Conservation (phyloP, 192 early-diverging fungal species). For the Coemansia sp. region DNA sequence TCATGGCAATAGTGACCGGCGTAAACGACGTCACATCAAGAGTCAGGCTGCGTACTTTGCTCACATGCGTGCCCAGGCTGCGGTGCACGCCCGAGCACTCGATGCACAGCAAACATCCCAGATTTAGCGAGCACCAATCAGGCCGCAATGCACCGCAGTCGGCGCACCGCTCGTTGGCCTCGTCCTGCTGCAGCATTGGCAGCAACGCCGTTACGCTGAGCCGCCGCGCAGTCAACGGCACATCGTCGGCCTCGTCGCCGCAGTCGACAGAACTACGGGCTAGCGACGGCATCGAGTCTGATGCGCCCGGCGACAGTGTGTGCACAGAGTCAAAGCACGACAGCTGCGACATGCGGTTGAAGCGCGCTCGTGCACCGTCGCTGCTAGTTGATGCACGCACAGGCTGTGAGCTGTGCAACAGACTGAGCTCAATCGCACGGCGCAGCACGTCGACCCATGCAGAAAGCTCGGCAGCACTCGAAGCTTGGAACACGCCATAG, state of each 20-base stretch:
- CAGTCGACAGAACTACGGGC: not conserved
- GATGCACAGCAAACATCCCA: slow-evolving; percentile 82
- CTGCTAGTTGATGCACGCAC: slow-evolving; percentile 1
- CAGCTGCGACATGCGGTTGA: slow-evolving; percentile 28
- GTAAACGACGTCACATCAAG: slow-evolving; percentile 67
- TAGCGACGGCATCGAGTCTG: slow-evolving; percentile 21
- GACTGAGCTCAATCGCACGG: slow-evolving; percentile 48
- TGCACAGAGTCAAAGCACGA: slow-evolving; percentile 21
- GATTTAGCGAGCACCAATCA: slow-evolving; percentile 86
- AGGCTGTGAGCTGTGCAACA: slow-evolving; percentile 17
- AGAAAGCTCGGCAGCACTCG: slow-evolving; percentile 62
- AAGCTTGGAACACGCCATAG: slow-evolving; percentile 72
- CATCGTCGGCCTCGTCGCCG: slow-evolving; percentile 5
- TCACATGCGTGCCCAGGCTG: slow-evolving; percentile 85
- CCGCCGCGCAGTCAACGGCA: not conserved
- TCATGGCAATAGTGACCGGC: slow-evolving; percentile 37
- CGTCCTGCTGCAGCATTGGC: slow-evolving; percentile 14
- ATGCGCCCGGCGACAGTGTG: slow-evolving; percentile 18
- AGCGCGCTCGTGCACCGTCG: slow-evolving; percentile 10
- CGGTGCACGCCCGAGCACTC: slow-evolving; percentile 92
- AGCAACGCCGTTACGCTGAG: slow-evolving; percentile 15
- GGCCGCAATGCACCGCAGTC: slow-evolving; percentile 65
- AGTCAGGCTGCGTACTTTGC: slow-evolving; percentile 80
- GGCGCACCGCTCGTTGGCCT: slow-evolving; percentile 51
- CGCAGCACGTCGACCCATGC: slow-evolving; percentile 68